A percentile compares a stretch with the other conserved stretches of the same genome.
Evolutionary conservation across 2,329 filamentous ascomycete genomes (phyloP).

Genomic region (Fusarium piperis): DNA sequence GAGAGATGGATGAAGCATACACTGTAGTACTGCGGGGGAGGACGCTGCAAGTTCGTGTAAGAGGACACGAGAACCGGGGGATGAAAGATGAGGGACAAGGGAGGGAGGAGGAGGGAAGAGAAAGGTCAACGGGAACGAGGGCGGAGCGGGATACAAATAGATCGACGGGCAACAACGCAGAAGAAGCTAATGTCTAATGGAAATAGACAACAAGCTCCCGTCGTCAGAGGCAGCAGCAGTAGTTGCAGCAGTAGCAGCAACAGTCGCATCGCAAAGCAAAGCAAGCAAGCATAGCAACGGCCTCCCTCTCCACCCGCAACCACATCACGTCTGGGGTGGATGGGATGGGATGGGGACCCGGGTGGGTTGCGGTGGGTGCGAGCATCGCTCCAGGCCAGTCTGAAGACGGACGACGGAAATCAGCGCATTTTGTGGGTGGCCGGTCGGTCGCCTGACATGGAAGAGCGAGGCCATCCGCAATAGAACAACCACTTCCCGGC

Average conservation of each 20-base stretch:
- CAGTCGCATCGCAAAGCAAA: conserved; percentile 5
- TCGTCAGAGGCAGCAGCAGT: background rate
- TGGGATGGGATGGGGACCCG: conserved; percentile 36
- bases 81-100: background rate
- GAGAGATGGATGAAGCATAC: conserved; percentile 15
- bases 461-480: conserved; percentile 5
- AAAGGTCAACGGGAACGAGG: background rate
- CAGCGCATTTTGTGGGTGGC: conserved; percentile 38
- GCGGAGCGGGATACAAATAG: conserved; percentile 28
- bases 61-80: conserved; percentile 19
- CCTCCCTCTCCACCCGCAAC: conserved; percentile 23
- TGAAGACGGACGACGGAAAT: conserved; percentile 24
- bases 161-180: background rate
- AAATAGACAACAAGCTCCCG: conserved; percentile 24
- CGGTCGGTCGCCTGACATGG: conserved; percentile 25
- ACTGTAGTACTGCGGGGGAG: conserved; percentile 6
- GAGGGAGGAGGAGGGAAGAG: background rate
- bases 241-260: background rate
- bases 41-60: conserved; percentile 14
- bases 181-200: conserved; percentile 20
- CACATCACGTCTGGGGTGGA: conserved; percentile 33
- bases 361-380: conserved; percentile 31
- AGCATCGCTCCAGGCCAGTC: background rate
- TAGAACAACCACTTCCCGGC: background rate
- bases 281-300: conserved; percentile 5